Conservation (phyloP, 2,329 filamentous ascomycete genomes). For the Fusarium xyrophilum region DNA sequence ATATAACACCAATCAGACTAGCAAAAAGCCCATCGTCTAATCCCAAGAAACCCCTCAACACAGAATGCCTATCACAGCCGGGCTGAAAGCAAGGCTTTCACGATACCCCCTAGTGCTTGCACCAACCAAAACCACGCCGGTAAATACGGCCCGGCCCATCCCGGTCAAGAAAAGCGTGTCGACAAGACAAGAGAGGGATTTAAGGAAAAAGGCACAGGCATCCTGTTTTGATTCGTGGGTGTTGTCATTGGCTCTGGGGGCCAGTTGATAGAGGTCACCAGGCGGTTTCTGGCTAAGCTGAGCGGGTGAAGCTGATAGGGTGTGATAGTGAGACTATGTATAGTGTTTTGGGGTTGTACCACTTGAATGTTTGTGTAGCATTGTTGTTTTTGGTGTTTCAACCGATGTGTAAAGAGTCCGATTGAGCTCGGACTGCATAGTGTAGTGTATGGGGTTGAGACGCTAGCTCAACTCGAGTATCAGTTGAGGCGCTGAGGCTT, state of each 20-base stretch:
- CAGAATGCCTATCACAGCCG: neutral
- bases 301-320: neutral
- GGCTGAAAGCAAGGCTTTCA: conserved; percentile 22
- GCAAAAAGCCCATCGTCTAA: no score
- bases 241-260: neutral
- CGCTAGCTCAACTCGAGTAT: neutral
- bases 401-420: neutral
- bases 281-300: conserved; percentile 22
- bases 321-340: conserved; percentile 4
- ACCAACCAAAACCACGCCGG: conserved; percentile 7
- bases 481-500: conserved; percentile 1
- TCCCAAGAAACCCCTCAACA: neutral
- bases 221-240: conserved; percentile 25
- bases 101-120: conserved; percentile 5
- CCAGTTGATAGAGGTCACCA: conserved; percentile 32
- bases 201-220: neutral
- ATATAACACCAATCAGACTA: neutral
- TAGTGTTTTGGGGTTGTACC: conserved; percentile 17
- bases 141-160: conserved; percentile 33
- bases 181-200: conserved; percentile 1
- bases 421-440: neutral
- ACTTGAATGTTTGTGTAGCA: conserved; percentile 2
- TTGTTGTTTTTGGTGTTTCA: neutral
- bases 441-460: conserved; percentile 9
- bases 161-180: conserved; percentile 18